A percentile compares a stretch with the other conserved stretches of the same genome.
Conservation (phyloP, 2,329 filamentous ascomycete genomes). For the Colletotrichum sp. region DNA sequence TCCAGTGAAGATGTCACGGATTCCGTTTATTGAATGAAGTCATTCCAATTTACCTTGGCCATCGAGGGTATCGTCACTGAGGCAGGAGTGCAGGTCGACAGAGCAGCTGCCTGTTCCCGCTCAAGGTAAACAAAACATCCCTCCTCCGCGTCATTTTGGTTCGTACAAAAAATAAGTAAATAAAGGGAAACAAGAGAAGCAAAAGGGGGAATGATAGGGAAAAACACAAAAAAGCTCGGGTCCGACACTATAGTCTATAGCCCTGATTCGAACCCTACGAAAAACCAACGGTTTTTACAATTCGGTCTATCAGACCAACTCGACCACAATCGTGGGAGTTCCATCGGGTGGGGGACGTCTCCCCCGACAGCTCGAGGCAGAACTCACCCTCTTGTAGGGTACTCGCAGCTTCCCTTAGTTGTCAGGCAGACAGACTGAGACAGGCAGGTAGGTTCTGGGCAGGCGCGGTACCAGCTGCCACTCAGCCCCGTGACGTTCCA, state of each 20-base stretch:
- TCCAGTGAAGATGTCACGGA: no score
- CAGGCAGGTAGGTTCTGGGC: background rate
- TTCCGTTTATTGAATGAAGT: no score
- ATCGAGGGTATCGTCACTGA: no score
- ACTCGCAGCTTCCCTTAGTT: background rate
- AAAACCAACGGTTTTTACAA: background rate
- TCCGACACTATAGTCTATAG: background rate
- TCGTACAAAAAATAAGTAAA: no score
- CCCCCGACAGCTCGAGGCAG: fast-evolving
- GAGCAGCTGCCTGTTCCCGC: background rate
- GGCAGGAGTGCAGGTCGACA: no score
- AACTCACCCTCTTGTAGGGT: background rate
- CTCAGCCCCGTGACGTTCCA: no score
- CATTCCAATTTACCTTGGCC: no score
- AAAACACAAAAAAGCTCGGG: background rate
- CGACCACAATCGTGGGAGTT: background rate
- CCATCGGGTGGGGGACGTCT: background rate
- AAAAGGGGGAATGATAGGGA: no score
- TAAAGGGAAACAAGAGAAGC: fast-evolving
- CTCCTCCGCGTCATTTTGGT: no score
- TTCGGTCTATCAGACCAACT: background rate
- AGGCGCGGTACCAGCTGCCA: background rate
- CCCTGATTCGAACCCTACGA: background rate
- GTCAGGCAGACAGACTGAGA: background rate
- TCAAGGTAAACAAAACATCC: background rate